Conservation (phyloP, 2,329 filamentous ascomycete species). For the Hymenoscyphus salicellus region DNA sequence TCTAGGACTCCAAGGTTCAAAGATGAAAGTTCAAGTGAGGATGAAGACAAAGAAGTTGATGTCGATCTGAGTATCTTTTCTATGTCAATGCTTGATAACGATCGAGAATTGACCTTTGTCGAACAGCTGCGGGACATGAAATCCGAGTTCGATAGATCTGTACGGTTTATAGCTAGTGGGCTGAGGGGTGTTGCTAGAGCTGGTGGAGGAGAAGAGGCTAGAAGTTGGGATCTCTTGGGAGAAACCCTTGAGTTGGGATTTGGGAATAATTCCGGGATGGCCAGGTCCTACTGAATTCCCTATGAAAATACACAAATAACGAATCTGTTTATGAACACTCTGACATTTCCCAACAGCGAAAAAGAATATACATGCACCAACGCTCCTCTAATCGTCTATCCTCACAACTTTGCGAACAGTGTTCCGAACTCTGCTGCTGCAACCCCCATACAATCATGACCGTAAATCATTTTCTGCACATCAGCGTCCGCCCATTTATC, state of each 20-base stretch:
- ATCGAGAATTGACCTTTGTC: slow-evolving; percentile 43
- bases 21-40: slow-evolving; percentile 39
- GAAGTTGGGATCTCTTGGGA: slow-evolving; percentile 76
- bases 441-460: slow-evolving; percentile 58
- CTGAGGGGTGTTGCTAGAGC: slow-evolving; percentile 73
- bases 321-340: background rate
- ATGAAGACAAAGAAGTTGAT: slow-evolving; percentile 42
- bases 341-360: background rate
- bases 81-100: slow-evolving; percentile 29
- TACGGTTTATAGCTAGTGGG: slow-evolving; percentile 70
- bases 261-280: slow-evolving; percentile 9
- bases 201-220: slow-evolving; percentile 53
- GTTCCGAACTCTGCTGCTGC: slow-evolving; percentile 51
- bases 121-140: slow-evolving; percentile 56
- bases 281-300: background rate
- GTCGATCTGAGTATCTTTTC: slow-evolving; percentile 39
- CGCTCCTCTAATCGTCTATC: background rate
- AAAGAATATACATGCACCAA: background rate
- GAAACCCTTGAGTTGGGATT: slow-evolving; percentile 67
- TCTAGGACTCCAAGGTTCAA: slow-evolving; percentile 22
- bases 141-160: slow-evolving; percentile 59
- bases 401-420: slow-evolving; percentile 11
- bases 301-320: background rate
- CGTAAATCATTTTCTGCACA: slow-evolving; percentile 65
- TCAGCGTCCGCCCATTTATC: slow-evolving; percentile 71